Conservation (phyloP, 2,329 filamentous ascomycete genomes). For the Leptographium lundbergii region DNA sequence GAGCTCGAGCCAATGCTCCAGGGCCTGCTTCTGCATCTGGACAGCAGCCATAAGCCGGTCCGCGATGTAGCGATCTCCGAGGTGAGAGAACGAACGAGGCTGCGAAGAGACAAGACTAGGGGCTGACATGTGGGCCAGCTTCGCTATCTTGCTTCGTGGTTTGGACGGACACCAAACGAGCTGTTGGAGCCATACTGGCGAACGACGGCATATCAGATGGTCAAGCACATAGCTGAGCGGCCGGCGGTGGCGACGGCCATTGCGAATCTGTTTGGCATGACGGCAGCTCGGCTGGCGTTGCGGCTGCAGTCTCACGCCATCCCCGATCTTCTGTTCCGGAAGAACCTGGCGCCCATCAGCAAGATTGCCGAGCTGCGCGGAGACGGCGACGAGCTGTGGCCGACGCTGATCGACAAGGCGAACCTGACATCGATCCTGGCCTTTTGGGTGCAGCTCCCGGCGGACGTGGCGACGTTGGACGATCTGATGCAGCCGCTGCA, state of each 20-base stretch:
- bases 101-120: neutral
- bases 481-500: slow-evolving; percentile 10
- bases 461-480: slow-evolving; percentile 7
- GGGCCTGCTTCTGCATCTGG: slow-evolving; percentile 8
- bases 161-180: slow-evolving; percentile 47
- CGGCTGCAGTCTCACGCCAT: slow-evolving; percentile 70
- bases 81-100: neutral
- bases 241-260: slow-evolving; percentile 75
- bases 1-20: slow-evolving; percentile 9
- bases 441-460: slow-evolving; percentile 10
- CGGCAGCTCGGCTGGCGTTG: slow-evolving; percentile 59
- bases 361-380: slow-evolving; percentile 69
- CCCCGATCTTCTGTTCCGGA: slow-evolving; percentile 69
- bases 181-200: slow-evolving; percentile 84
- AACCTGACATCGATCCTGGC: slow-evolving; percentile 49
- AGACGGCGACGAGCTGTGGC: slow-evolving; percentile 45
- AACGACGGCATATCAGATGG: slow-evolving; percentile 66
- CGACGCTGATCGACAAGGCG: slow-evolving; percentile 37
- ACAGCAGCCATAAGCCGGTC: slow-evolving; percentile 6
- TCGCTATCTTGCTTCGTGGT: slow-evolving; percentile 55
- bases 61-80: slow-evolving; percentile 8
- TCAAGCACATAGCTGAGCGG: slow-evolving; percentile 66
- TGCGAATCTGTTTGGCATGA: slow-evolving; percentile 68
- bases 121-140: slow-evolving; percentile 25
- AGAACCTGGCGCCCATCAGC: slow-evolving; percentile 53